These are phyloP conservation scores for Prunus davidiana DNA, from an alignment of 306 rosid species.

Conservation along the genomic window DNA sequence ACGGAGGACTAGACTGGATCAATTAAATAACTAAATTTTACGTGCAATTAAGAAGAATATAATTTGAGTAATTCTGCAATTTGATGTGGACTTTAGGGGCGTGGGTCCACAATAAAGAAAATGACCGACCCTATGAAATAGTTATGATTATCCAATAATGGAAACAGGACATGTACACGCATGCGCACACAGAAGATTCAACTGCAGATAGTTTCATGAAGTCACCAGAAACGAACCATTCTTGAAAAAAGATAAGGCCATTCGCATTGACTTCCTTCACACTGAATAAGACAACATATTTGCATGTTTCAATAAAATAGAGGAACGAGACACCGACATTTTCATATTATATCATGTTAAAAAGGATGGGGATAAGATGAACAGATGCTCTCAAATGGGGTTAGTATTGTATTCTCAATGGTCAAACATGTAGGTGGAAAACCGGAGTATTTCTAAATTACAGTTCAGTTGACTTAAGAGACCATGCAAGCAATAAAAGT, in stretches of 20 bases:
- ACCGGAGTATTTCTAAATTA: neutral
- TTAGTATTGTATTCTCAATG: neutral
- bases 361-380: neutral
- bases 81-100: neutral
- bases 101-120: neutral
- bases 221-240: neutral
- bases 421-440: neutral
- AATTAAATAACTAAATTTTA: no score
- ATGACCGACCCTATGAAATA: neutral
- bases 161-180: neutral
- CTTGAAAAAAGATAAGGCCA: neutral
- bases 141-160: neutral
- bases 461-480: neutral
- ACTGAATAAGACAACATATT: neutral
- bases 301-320: neutral
- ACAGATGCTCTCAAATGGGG: neutral
- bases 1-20: no score
- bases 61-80: neutral
- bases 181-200: neutral
- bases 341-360: neutral
- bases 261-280: neutral
- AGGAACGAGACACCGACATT: neutral
- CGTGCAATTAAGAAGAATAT: no score
- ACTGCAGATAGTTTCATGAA: neutral
- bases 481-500: neutral